Base-by-base conservation (phyloP, 2,329 filamentous ascomycete species). In the Aphanocladium album region DNA sequence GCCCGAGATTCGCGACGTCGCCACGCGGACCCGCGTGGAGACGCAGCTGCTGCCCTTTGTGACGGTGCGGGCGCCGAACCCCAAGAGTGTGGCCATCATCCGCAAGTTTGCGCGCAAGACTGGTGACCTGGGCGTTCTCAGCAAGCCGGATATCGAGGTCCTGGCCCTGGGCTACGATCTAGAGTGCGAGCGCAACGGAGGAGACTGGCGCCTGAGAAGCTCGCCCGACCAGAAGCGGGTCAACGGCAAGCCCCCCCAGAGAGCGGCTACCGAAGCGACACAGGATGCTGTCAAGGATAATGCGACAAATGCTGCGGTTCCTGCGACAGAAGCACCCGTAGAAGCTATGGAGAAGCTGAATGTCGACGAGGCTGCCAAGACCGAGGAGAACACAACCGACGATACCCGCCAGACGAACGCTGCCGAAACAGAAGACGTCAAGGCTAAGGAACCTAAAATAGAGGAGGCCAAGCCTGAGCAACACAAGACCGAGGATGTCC, bases 91-190 rank as follows among this genome's bases (percentile, higher is more conserved):
- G 65, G 89, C 88, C 69, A 82, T 93, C 62, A 84, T 97, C 4
- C 86, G 85, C 53, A 89, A 90, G 61, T 98, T 98, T 78, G 90
- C 95, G 49, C 85, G 90, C 59, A 89, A 87, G 72, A 98, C 95
- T 0, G 95, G 95, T 60, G 95, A 99, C 73, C 81, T 93, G 64
- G 85, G 89, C 12, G 93, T 97, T 1, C 78, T 99, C 62, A 97
- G 93, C 76, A 86, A 83, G 70, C 89, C 92, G 1, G 95, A 99
- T 85, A 79, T 98, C 63, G 89, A 96, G 67, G 83, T 99, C 45
- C 79, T 98, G 69, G 95, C 93, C 9, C 79, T 99, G 60, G 89
- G 91, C 1, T 98, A 98, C 73, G 95, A 99, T 72, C 73, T 98
- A n/a, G 93, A 98, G 69, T 89, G 90, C 68, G 93, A 98, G 78